Base-by-base conservation (phyloP, 768 basidiomycete genomes). In the Lenzites betulinus region DNA sequence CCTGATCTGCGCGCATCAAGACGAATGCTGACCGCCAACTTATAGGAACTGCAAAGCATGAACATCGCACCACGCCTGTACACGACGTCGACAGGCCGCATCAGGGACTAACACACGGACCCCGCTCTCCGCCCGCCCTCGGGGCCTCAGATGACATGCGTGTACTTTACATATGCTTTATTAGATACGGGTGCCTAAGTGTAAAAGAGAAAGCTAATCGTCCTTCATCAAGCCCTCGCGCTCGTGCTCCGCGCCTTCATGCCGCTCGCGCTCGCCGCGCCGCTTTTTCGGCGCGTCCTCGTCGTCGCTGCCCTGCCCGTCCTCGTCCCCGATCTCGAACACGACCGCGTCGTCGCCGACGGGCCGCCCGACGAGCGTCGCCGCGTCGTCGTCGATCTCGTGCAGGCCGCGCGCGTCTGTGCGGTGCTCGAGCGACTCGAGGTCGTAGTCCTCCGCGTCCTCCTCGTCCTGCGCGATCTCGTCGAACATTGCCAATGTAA, bases 401-500 rank as follows among this genome's bases (percentile, higher is more conserved):
- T 82, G 52, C 6, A 52, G 55, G 35, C 64, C 67, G 30, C 80
- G 77, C 15, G 74, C 73, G 33, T 77, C 72, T 1, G 79, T 78
- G 35, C 87, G 85, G 52, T 69, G 76, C 65, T 87, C 83, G 54
- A 95, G 77, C 15, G 89, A 78, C 66, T 94, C 93, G 26, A 93
- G 78, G 68, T 95, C 93, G 67, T 93, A 95, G 70, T 95, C 90
- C 70, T 97, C 92, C 0, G 93, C 95, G 65, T 95, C 95, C 67
- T 90, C 88, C 69, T 95, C 93, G 68, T 95, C 90, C 76, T 95
- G 94, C 25, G 97, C 93, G 53, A 98, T 75, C 77, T 99, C 97
- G 64, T 98, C 95, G 25, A 93, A 95, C 90, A 98, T 95, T 36
- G 93, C 87, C 62, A 99, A 85, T 72, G 89, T 91, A 65, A 70